A percentile compares a stretch with the other conserved stretches of the same genome.
Conservation (phyloP, 1,139 yeast species). For the Taiozyma sp. region DNA sequence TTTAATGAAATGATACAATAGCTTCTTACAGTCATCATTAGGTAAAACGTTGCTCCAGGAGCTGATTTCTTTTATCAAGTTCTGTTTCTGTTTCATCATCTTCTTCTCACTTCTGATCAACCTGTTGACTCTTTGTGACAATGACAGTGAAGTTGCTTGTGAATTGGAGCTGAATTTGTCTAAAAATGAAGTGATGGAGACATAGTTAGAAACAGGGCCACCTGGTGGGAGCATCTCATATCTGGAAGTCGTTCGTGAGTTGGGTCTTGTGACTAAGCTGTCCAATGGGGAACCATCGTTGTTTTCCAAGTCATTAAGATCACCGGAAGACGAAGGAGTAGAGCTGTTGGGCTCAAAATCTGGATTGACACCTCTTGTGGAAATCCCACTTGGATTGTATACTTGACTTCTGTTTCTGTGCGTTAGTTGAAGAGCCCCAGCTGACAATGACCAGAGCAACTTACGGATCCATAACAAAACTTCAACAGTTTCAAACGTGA, state of each 20-base stretch:
- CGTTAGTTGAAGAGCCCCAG: not conserved
- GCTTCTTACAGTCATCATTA: conserved; percentile 34
- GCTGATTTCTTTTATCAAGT: conserved; percentile 34
- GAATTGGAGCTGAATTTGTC: conserved; percentile 14
- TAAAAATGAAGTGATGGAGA: conserved; percentile 14
- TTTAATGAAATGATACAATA: conserved; percentile 38
- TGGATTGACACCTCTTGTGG: conserved; percentile 5
- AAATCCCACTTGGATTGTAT: conserved; percentile 10
- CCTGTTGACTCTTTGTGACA: conserved; percentile 28
- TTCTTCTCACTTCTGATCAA: conserved; percentile 34
- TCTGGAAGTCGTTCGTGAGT: conserved; percentile 1
- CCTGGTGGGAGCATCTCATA: conserved; percentile 5
- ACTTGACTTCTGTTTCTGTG: conserved; percentile 5
- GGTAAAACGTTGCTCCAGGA: conserved; percentile 41
- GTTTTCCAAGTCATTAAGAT: conserved; percentile 9
- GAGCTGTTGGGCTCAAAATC: not conserved
- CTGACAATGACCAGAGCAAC: not conserved
- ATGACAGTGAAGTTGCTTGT: conserved; percentile 19
- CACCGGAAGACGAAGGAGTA: conserved; percentile 5
- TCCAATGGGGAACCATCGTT: conserved; percentile 8
- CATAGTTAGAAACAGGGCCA: conserved; percentile 4
- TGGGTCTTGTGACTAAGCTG: conserved; percentile 14
- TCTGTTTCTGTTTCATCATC: conserved; percentile 30
- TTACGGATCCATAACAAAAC: not conserved
- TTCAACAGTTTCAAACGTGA: not conserved